Base-by-base conservation (phyloP, 805 yeast genomes). In the Teunomyces pallodes region DNA sequence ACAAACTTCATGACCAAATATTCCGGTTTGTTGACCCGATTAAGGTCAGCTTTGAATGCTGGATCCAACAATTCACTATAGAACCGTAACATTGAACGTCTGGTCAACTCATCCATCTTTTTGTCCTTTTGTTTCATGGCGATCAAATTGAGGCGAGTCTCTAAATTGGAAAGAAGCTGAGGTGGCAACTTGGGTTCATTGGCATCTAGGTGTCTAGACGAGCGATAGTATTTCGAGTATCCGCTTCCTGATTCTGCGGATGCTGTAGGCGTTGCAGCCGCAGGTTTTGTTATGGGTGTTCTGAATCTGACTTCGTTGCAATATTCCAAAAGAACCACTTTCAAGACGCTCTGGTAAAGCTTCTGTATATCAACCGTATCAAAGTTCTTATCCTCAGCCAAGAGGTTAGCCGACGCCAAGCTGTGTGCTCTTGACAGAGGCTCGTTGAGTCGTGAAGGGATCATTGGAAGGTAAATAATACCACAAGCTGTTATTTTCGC, bases 281-380 rank as follows among this genome's bases (percentile, higher is more conserved):
- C 33, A 24, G 36, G 44, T 17, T 29, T 49, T 13, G 39, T 31
- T 2, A 60, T 42, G 24, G 69, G 69, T 12, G 67, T 71, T 45
- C 75, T 64, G 65, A 84, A 85, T 32, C 89, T 64, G 2, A 87
- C 87, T 61, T 84, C 89, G 49, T 76, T 80, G 46, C 79, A 67
- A 56, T 86, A 84, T 42, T 82, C 85, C 14, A 86, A 60, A 9
- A 86, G 62, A 2, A 84, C 60, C 5, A 82, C 64, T 55, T 83
- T 81, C 41, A 86, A 58, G 1, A 83, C 73, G 28, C 77, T 72
- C 42, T 74, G 74, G 54, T 85, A 84, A 3, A 82, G 64, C 28
- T 66, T 70, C 24, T 46, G 28, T 26, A 42, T 24, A 39, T 63
- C 64, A 20, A 59, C 58, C n/a, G 48, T 49, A 7, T 53, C 55